Base-by-base conservation (phyloP, 352 stramenopile species). In the Phytophthora syringae region DNA sequence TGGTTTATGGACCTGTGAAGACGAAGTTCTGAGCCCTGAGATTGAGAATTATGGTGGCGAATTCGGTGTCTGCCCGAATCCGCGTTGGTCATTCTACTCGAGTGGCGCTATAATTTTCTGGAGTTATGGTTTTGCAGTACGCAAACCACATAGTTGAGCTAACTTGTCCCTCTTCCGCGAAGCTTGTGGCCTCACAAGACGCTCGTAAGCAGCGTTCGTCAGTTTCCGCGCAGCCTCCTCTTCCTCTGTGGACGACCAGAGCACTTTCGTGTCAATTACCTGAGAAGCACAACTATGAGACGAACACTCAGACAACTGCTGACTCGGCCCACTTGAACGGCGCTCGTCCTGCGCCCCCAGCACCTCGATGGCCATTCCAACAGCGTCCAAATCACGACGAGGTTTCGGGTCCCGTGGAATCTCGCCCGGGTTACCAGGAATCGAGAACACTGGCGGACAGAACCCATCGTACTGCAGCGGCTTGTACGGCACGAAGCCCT, bases 401-500 rank as follows among this genome's bases (percentile, higher is more conserved):
- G 58, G 64, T 24, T 67, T 72, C 24, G 53, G 43, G 21, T 64
- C 50, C 9, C 47, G 34, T 28, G 43, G 37, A 53, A 42, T 34
- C 10, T 76, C 68, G 7, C 21, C 52, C n/a, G 52, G 52, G 0
- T 60, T 65, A 4, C 63, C 57, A 24, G 36, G 52, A 25, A 76
- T 64, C 18, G 68, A 76, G 50, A 62, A 76, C 11, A 47, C 52
- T 3, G 68, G 63, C 1, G 63, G 63, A 32, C 34, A 44, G 28
- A 57, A 61, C 5, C 57, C 64, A 39, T 58, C 59, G 50, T 74
- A 79, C 13, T 37, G 42, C 40, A 79, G 54, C 20, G 67, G 70
- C 18, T 76, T 76, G 56, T 79, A 79, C 16, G 54, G 60, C n/a
- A 76, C 40, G 32, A 76, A 64, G 12, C 56, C 67, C 16, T 65